Evolutionary conservation across 1,284 basidiomycete species (phyloP).

Genomic region (Trametes pubescens): DNA sequence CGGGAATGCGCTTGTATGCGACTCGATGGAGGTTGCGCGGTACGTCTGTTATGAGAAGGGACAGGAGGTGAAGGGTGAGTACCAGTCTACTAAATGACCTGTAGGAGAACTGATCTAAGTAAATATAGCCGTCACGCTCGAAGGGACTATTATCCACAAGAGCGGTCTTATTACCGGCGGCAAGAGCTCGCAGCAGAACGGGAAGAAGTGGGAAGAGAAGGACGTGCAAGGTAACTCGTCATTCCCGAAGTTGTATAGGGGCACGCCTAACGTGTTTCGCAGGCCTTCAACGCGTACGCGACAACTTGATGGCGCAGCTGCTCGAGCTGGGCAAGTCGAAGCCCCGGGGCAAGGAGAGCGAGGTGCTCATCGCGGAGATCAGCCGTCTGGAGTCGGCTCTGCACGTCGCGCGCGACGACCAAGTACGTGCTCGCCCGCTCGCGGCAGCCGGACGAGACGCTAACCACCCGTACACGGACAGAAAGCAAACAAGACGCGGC

Average conservation of each 20-base stretch:
- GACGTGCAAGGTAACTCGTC: conserved; percentile 80
- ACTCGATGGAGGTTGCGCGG: conserved; percentile 91
- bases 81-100: not conserved
- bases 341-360: conserved; percentile 85
- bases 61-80: conserved; percentile 93
- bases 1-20: conserved; percentile 94
- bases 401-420: conserved; percentile 81
- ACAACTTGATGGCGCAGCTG: conserved; percentile 82
- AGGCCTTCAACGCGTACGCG: conserved; percentile 80
- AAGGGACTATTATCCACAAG: conserved; percentile 98
- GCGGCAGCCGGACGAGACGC: not conserved
- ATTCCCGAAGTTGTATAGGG: no score
- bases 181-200: conserved; percentile 72
- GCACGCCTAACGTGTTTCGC: not conserved
- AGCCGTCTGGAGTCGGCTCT: conserved; percentile 81
- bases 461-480: conserved; percentile 33
- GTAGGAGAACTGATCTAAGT: not conserved
- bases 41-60: conserved; percentile 93
- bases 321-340: conserved; percentile 85
- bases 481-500: conserved; percentile 71
- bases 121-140: conserved; percentile 89
- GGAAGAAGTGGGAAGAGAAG: conserved; percentile 93
- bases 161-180: conserved; percentile 98
- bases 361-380: conserved; percentile 80
- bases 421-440: conserved; percentile 56